These are phyloP conservation scores for Mrakia blollopis DNA, from an alignment of 768 basidiomycete species.

Conservation along the genomic window DNA sequence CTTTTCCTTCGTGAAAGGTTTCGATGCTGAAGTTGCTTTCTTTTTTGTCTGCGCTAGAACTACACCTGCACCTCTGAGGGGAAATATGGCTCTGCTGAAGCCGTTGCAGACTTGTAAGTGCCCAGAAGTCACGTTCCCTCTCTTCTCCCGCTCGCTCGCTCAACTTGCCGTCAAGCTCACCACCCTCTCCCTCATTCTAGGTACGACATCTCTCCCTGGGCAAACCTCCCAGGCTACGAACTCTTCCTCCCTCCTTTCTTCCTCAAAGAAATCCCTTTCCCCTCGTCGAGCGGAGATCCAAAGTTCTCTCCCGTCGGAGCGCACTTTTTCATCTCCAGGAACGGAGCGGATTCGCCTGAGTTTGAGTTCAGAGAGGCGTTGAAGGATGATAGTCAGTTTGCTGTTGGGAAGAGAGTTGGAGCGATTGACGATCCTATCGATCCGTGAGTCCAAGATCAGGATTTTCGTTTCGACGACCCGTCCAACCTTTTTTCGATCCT, in stretches of 20 bases:
- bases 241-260: background rate
- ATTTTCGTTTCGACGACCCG: too few species aligned
- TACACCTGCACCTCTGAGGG: background rate
- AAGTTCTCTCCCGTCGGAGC: background rate
- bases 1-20: background rate
- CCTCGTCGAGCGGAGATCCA: background rate
- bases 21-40: background rate
- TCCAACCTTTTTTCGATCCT: background rate
- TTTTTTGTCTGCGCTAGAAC: background rate
- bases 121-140: background rate
- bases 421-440: background rate
- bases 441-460: background rate
- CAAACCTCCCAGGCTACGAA: background rate
- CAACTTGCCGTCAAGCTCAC: background rate
- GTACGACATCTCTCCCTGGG: constrained; percentile 5
- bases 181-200: background rate
- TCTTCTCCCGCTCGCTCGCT: background rate
- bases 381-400: background rate
- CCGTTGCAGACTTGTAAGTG: background rate
- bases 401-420: background rate
- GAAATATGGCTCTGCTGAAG: background rate
- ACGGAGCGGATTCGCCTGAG: background rate
- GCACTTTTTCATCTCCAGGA: background rate
- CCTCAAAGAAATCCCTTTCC: background rate
- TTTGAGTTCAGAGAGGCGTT: constrained; percentile 3